phyloP scores from a whole-genome alignment of 495 filamentous ascomycete genomes.

The Letharia lupina region DNA sequence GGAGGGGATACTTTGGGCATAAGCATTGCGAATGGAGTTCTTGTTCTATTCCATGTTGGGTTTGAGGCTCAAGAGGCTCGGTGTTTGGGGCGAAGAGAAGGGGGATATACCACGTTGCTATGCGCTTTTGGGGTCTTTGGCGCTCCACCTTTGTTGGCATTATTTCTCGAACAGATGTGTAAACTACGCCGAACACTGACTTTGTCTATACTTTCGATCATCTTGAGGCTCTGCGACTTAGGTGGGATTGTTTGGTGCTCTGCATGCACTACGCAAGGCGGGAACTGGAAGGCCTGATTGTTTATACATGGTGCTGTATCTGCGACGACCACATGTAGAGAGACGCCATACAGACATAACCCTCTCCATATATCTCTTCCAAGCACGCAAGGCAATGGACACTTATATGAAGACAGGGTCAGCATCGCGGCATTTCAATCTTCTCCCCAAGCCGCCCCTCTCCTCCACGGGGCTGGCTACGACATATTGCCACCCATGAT shows the following conservation, averaged over 20 bases:
- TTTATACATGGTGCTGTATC: neutral
- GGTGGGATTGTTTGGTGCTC: neutral
- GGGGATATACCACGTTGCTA: slow-evolving; percentile 4
- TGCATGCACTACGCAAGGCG: neutral
- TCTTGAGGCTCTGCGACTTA: neutral
- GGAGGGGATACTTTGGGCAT: neutral
- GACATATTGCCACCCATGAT: no score
- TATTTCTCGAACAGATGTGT: neutral
- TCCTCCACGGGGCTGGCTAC: neutral
- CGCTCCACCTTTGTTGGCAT: neutral
- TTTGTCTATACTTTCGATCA: neutral
- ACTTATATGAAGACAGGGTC: neutral
- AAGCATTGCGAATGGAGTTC: slow-evolving; percentile 19
- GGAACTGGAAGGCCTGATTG: neutral
- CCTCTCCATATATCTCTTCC: neutral
- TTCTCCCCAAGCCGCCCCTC: neutral
- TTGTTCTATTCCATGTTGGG: neutral
- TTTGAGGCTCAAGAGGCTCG: neutral
- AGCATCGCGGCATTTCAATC: neutral
- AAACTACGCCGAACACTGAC: neutral
- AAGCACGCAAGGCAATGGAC: neutral
- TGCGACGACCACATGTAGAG: neutral
- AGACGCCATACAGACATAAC: neutral
- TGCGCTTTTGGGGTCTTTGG: neutral
- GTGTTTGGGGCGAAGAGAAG: neutral